phyloP scores from a whole-genome alignment of 345 rosid genomes.

The Gynandropsis gynandra region DNA sequence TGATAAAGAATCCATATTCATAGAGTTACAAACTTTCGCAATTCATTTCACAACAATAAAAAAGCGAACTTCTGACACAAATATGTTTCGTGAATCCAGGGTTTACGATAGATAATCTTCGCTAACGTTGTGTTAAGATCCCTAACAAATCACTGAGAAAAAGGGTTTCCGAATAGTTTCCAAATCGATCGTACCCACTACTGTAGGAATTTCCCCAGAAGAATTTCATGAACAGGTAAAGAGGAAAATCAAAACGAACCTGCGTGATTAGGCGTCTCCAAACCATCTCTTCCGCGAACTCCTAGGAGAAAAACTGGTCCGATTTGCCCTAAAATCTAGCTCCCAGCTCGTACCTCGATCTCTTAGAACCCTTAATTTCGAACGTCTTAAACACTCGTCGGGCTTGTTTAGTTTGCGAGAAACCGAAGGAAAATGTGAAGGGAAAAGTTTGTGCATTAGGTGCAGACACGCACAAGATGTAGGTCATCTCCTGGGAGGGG shows the following conservation, averaged over 20 bases:
- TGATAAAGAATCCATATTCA: neutral
- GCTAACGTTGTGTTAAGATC: slow-evolving; percentile 2
- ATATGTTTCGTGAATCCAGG: slow-evolving; percentile 9
- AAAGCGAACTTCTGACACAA: neutral
- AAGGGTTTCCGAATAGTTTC: neutral
- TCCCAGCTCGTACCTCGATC: slow-evolving; percentile 8
- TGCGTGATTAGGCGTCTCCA: slow-evolving; percentile 80
- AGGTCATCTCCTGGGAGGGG: neutral
- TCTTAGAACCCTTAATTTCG: neutral
- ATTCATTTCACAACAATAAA: neutral
- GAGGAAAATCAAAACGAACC: slow-evolving; percentile 27
- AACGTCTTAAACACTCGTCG: neutral
- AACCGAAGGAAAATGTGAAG: no score
- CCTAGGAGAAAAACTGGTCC: slow-evolving; percentile 19
- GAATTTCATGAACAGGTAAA: neutral
- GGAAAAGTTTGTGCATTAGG: slow-evolving; percentile 23
- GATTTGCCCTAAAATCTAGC: neutral
- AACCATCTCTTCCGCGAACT: slow-evolving; percentile 41
- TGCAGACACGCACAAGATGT: slow-evolving; percentile 23
- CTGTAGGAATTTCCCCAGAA: neutral
- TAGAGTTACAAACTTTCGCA: neutral
- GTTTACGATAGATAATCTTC: slow-evolving; percentile 4
- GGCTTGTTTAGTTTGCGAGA: slow-evolving; percentile 25
- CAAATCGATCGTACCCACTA: neutral
- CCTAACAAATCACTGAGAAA: slow-evolving; percentile 1